phyloP scores from a whole-genome alignment of 805 yeast species.

The Schwanniomyces pseudopolymorphus region DNA sequence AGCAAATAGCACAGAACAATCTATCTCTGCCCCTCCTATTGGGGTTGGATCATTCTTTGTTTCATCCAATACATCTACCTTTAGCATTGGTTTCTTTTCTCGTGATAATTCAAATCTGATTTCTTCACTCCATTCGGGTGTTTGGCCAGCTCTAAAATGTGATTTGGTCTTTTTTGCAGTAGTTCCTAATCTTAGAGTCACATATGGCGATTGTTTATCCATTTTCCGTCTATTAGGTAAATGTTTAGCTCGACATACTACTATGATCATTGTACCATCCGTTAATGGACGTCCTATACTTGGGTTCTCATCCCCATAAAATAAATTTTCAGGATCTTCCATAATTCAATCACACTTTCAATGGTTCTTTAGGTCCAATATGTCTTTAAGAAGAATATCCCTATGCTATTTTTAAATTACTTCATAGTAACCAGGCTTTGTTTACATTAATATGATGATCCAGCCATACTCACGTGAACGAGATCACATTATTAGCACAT shows the following conservation, averaged over 20 bases:
- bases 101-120: constrained; percentile 64
- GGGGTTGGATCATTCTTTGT: constrained; percentile 83
- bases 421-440: background rate
- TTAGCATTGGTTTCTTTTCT: constrained; percentile 61
- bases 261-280: constrained; percentile 63
- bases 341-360: background rate
- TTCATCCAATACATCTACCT: constrained; percentile 79
- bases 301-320: background rate
- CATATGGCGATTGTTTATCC: constrained; percentile 93
- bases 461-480: background rate
- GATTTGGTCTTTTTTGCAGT: constrained; percentile 77
- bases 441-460: constrained; percentile 1
- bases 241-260: constrained; percentile 79
- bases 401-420: background rate
- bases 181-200: constrained; percentile 77
- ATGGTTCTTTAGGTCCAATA: background rate
- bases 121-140: constrained; percentile 84
- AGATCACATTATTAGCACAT: background rate
- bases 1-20: constrained; percentile 68
- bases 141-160: constrained; percentile 87
- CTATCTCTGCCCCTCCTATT: constrained; percentile 79
- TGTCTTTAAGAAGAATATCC: background rate
- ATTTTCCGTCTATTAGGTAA: constrained; percentile 81
- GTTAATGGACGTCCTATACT: constrained; percentile 29
- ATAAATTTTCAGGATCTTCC: background rate